These are phyloP conservation scores for Pyrenochaeta sp. DNA, from an alignment of 2,329 filamentous ascomycete species.

Conservation along the genomic window DNA sequence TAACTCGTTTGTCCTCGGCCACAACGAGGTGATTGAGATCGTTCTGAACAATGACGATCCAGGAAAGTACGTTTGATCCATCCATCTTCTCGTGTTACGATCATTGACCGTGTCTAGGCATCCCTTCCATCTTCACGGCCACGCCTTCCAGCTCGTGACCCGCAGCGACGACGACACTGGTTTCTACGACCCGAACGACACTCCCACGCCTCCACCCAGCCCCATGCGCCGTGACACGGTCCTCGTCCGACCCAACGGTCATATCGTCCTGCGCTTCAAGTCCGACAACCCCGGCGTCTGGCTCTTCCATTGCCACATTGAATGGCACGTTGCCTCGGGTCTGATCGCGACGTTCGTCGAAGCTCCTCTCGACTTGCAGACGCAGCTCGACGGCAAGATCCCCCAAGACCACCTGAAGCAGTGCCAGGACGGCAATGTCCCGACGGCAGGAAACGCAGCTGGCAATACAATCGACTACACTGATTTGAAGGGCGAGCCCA, in stretches of 20 bases:
- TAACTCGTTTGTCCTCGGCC: constrained; percentile 69
- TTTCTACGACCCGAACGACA: constrained; percentile 56
- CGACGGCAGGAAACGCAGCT: constrained; percentile 74
- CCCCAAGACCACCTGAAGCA: constrained; percentile 67
- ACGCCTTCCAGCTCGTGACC: constrained; percentile 46
- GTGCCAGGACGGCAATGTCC: constrained; percentile 62
- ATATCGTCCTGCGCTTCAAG: constrained; percentile 63
- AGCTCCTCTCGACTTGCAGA: constrained; percentile 65
- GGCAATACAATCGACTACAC: constrained; percentile 71
- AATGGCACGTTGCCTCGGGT: constrained; percentile 55
- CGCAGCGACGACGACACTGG: constrained; percentile 45
- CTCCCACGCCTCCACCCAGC: constrained; percentile 31
- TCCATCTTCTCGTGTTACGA: constrained; percentile 58
- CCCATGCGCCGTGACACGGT: constrained; percentile 62
- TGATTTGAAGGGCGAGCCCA: constrained; percentile 62
- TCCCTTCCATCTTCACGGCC: constrained; percentile 74
- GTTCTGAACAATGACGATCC: constrained; percentile 78
- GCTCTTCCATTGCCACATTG: constrained; percentile 44
- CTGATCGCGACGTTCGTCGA: constrained; percentile 62
- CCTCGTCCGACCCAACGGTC: constrained; percentile 61
- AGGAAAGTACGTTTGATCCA: constrained; percentile 62
- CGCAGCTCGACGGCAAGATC: constrained; percentile 60
- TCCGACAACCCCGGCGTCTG: constrained; percentile 58
- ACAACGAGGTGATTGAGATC: constrained; percentile 73
- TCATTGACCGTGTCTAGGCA: constrained; percentile 42